Conservation (phyloP, 805 yeast genomes). For the Yarrowia keelungensis region DNA sequence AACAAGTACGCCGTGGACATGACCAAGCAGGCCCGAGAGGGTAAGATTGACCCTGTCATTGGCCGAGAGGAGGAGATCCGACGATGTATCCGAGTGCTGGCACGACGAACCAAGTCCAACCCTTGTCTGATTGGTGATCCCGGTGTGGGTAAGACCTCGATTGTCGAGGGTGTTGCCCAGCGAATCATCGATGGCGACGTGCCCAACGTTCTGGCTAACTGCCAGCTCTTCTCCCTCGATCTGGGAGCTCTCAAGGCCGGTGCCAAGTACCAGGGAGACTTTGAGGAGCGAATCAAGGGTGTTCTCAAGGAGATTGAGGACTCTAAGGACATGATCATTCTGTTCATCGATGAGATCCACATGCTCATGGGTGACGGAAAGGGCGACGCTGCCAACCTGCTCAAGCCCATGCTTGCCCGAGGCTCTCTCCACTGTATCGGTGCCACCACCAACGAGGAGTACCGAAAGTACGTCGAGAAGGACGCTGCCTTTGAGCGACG, state of each 20-base stretch:
- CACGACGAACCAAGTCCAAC: conserved; percentile 97
- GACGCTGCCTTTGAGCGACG: conserved; percentile 99
- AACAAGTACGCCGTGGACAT: conserved; percentile 90
- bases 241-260: conserved; percentile 98
- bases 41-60: conserved; percentile 96
- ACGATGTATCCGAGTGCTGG: conserved; percentile 89
- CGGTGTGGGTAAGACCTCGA: conserved; percentile 98
- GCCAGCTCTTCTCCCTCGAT: conserved; percentile 86
- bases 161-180: conserved; percentile 98
- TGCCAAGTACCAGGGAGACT: conserved; percentile 98
- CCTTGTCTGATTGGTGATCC: conserved; percentile 98
- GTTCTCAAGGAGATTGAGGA: conserved; percentile 93
- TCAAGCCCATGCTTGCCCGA: conserved; percentile 97
- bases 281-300: conserved; percentile 97
- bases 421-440: conserved; percentile 97
- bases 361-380: conserved; percentile 99
- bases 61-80: conserved; percentile 99
- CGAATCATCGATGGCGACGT: conserved; percentile 95
- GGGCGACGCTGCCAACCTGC: conserved; percentile 93
- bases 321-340: conserved; percentile 80
- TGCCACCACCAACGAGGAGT: conserved; percentile 95
- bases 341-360: conserved; percentile 97
- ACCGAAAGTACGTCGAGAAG: conserved; percentile 88
- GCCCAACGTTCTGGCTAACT: conserved; percentile 81
- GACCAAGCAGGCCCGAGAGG: conserved; percentile 91